Conservation (phyloP, 495 filamentous ascomycete genomes). For the Hyaloscypha bicolor region DNA sequence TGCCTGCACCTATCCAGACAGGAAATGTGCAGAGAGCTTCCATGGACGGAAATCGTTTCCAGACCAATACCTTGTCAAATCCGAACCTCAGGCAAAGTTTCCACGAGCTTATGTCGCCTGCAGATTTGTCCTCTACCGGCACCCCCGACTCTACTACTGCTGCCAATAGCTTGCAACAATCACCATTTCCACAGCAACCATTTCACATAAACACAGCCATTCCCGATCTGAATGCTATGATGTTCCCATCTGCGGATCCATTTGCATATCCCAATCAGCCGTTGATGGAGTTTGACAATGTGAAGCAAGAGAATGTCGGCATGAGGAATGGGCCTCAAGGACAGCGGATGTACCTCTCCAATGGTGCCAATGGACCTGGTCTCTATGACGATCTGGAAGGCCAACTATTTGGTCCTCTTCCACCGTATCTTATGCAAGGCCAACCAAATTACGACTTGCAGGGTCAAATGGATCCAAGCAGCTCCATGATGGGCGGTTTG, state of each 20-base stretch:
- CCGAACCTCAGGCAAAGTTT: slow-evolving; percentile 31
- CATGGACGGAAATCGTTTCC: slow-evolving; percentile 18
- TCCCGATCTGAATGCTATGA: slow-evolving; percentile 75
- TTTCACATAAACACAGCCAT: slow-evolving; percentile 22
- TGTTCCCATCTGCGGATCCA: slow-evolving; percentile 90
- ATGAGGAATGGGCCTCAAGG: slow-evolving; percentile 26
- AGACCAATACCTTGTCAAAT: slow-evolving; percentile 27
- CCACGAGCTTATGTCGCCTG: slow-evolving; percentile 26
- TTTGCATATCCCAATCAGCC: slow-evolving; percentile 90
- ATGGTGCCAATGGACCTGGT: slow-evolving; percentile 13
- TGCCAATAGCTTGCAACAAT: slow-evolving; percentile 12
- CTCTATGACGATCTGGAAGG: slow-evolving; percentile 52
- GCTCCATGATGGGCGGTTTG: slow-evolving; percentile 23
- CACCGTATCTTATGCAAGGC: slow-evolving; percentile 47
- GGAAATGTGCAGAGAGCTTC: slow-evolving; percentile 17
- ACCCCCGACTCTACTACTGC: slow-evolving; percentile 29
- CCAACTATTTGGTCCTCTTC: slow-evolving; percentile 55
- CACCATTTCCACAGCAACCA: slow-evolving; percentile 13
- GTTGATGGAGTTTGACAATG: slow-evolving; percentile 56
- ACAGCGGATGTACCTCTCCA: slow-evolving; percentile 32
- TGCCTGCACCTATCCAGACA: slow-evolving; percentile 20
- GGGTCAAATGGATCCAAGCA: slow-evolving; percentile 12
- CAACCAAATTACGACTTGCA: slow-evolving; percentile 23
- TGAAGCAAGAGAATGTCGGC: slow-evolving; percentile 35
- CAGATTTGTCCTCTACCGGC: slow-evolving; percentile 20